Base-by-base conservation (phyloP, 345 rosid genomes). In the Cardamine resedifolia region DNA sequence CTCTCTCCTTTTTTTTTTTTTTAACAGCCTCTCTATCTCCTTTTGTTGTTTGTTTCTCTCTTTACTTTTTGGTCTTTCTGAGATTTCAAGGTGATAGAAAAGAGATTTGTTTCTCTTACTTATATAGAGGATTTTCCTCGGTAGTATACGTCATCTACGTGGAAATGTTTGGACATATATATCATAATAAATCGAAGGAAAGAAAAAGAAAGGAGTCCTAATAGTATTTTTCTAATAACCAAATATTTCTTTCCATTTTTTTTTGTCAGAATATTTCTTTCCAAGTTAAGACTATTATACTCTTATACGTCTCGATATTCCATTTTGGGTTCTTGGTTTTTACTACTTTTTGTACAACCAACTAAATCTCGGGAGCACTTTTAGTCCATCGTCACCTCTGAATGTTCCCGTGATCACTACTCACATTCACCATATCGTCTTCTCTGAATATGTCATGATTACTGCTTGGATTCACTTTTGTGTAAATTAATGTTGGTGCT, bases 111-210 rank as follows among this genome's bases (percentile, higher is more conserved):
- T 34, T 36, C 70, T 61, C 79, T 5, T 59, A 21, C 57, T 61
- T 75, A 68, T 75, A 75, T 75, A 75, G 79, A 75, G 63, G 16
- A 38, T 68, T 43, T 15, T 10, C 4, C 36, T 58, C 10, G 3
- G 28, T 52, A 14, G 31, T 43, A 43, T 27, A 67, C 74, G 69
- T 68, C 49, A 75, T 75, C 68, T 67, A 61, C 74, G 70, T 75
- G 74, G 64, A 68, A 41, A 38, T 41, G 10, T 68, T 43, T 68
- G 57, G 68, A 30, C 58, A 75, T 31, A 23, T 6, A 34, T 51
- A 59, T 67, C 56, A 66, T n/a, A n/a, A n/a, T n/a, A n/a, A n/a
- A n/a, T n/a, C n/a, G n/a, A n/a, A n/a, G n/a, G n/a, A n/a, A n/a
- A n/a, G n/a, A n/a, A n/a, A n/a, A n/a, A n/a, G n/a, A n/a, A n/a